Conservation (phyloP, 2,329 filamentous ascomycete genomes). For the Hysterium pulicare region DNA sequence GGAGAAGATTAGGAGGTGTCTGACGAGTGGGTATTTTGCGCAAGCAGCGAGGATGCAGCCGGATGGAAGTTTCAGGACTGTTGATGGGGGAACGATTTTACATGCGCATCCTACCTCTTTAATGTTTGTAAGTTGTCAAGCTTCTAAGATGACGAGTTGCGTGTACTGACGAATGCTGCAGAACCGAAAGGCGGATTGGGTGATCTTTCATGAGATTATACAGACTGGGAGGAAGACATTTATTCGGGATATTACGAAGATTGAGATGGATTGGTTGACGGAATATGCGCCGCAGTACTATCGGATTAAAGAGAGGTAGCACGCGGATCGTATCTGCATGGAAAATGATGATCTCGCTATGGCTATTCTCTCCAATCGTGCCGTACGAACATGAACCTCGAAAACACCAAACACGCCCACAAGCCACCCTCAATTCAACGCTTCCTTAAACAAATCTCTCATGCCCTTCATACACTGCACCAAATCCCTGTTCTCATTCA, state of each 20-base stretch:
- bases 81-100: slow-evolving; percentile 73
- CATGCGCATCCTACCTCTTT: slow-evolving; percentile 88
- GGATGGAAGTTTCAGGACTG: slow-evolving; percentile 83
- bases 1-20: slow-evolving; percentile 76
- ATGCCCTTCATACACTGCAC: slow-evolving; percentile 74
- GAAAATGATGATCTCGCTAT: too few relatives aligned
- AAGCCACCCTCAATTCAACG: slow-evolving; percentile 49
- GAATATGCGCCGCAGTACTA: slow-evolving; percentile 77
- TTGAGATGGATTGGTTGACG: slow-evolving; percentile 87
- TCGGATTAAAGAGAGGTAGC: slow-evolving; percentile 24
- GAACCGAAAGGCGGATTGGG: slow-evolving; percentile 94
- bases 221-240: slow-evolving; percentile 85
- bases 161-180: slow-evolving; percentile 16
- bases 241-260: slow-evolving; percentile 87
- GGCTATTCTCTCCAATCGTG: too few relatives aligned
- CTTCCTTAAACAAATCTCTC: slow-evolving; percentile 68
- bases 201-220: slow-evolving; percentile 90
- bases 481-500: slow-evolving; percentile 79
- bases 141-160: not conserved
- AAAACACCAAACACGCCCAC: not conserved
- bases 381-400: not conserved
- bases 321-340: slow-evolving; percentile 6
- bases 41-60: slow-evolving; percentile 92
- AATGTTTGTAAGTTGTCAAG: slow-evolving; percentile 66
- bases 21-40: slow-evolving; percentile 88